These are phyloP conservation scores for Astraeus odoratus DNA, from an alignment of 768 basidiomycete species.

Conservation along the genomic window DNA sequence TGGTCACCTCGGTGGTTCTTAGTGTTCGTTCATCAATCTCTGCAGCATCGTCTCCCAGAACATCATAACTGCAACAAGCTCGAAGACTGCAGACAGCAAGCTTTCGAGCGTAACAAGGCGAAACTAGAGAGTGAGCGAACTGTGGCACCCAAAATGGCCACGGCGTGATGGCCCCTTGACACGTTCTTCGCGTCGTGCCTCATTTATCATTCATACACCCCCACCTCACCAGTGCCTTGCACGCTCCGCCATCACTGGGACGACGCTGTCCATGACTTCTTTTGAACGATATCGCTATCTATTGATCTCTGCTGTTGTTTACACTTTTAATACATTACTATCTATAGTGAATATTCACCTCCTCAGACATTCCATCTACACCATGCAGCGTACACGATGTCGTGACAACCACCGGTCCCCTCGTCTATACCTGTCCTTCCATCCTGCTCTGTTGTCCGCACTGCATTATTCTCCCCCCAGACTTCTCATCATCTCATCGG, in stretches of 20 bases:
- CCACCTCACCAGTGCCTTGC: slow-evolving; percentile 1
- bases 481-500: background rate
- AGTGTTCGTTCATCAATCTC: slow-evolving; percentile 7
- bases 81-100: slow-evolving; percentile 80
- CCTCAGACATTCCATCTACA: slow-evolving; percentile 6
- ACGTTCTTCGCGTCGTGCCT: slow-evolving; percentile 11
- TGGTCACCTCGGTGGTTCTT: slow-evolving; percentile 11
- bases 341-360: slow-evolving; percentile 19
- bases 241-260: slow-evolving; percentile 1
- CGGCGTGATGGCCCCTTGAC: slow-evolving; percentile 39
- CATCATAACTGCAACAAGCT: slow-evolving; percentile 81
- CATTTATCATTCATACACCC: no score
- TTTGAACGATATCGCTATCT: slow-evolving; percentile 11
- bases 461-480: background rate
- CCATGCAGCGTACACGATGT: background rate
- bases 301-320: slow-evolving; percentile 13
- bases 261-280: background rate
- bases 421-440: background rate
- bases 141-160: slow-evolving; percentile 79
- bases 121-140: slow-evolving; percentile 87
- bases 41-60: slow-evolving; percentile 82
- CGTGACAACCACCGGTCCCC: background rate
- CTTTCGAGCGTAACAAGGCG: slow-evolving; percentile 81
- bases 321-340: slow-evolving; percentile 16
- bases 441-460: background rate